Base-by-base conservation (phyloP, 768 basidiomycete species). In the Chalciporus sphaerocephalus region DNA sequence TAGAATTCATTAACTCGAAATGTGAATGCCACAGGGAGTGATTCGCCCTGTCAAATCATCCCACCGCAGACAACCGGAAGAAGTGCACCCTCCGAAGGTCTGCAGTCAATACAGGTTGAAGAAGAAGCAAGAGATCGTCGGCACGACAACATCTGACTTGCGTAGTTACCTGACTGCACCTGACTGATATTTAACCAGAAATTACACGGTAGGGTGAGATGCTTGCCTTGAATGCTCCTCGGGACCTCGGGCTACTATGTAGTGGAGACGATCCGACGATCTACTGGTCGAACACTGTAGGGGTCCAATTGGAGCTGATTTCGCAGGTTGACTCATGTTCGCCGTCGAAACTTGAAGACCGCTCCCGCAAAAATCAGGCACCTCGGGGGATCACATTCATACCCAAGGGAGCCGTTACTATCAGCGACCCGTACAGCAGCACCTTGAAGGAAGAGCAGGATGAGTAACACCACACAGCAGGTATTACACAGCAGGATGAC, bases 241-340 rank as follows among this genome's bases (percentile, higher is more conserved):
- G 50, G 50, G 17, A 49, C 50, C 50, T 49, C 47, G 47, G 50
- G 27, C 2, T 9, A 17, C n/a, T n/a, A n/a, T n/a, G n/a, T n/a
- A 20, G 30, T n/a, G 9, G 1, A 32, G 30, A 25, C 24, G 5
- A 25, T 5, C 5, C 5, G 8, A 13, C n/a, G 30, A 6, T 32
- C 30, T 32, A 6, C 9, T 32, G 30, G 30, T 15, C 30, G 30
- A 32, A 32, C 30, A 32, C 30, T n/a, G n/a, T n/a, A n/a, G 15
- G 30, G 30, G 30, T 32, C 30, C 15, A 32, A 15, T 27, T 32
- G 30, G 15, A 32, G 15, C 30, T 32, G 30, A n/a, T n/a, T n/a
- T 15, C n/a, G 30, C 5, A 4, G n/a, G 30, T n/a, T 32, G 2
- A 32, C 13, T 32, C 30, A n/a, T n/a, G 6, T 32, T 32, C 30